These are phyloP conservation scores for Rhizopus arrhizus DNA, from an alignment of 371 early-diverging fungal species.

Conservation along the genomic window DNA sequence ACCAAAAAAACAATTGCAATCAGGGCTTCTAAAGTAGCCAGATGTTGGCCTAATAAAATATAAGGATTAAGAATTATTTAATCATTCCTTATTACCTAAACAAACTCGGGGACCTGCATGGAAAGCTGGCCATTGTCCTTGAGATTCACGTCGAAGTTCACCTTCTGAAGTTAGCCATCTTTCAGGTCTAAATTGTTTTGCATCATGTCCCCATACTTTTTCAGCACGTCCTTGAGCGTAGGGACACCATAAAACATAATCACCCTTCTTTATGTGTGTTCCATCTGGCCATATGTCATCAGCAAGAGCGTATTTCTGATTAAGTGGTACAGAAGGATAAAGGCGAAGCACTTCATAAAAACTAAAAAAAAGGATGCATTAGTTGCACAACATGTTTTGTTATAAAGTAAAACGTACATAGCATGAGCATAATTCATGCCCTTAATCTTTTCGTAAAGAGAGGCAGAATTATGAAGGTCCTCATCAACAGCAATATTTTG, in stretches of 20 bases:
- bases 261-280: constrained; percentile 59
- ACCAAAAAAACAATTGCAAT: constrained; percentile 41
- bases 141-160: constrained; percentile 40
- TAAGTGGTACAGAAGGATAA: constrained; percentile 74
- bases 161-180: constrained; percentile 56
- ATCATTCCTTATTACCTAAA: constrained; percentile 29
- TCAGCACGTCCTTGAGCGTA: constrained; percentile 61
- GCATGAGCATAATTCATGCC: constrained; percentile 62
- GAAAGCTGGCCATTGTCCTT: constrained; percentile 58
- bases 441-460: constrained; percentile 29
- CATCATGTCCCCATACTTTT: constrained; percentile 68
- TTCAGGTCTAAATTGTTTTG: constrained; percentile 59
- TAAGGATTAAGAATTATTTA: not conserved
- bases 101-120: constrained; percentile 76
- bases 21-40: constrained; percentile 52
- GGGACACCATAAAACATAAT: constrained; percentile 54
- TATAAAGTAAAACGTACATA: constrained; percentile 17
- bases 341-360: constrained; percentile 69
- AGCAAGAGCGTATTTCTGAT: constrained; percentile 64
- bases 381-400: too few species aligned
- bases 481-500: constrained; percentile 28
- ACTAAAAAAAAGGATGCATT: constrained; percentile 4
- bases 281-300: constrained; percentile 77
- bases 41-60: constrained; percentile 36
- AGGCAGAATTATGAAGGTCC: constrained; percentile 37